Evolutionary conservation across 495 filamentous ascomycete genomes (phyloP), one percentile per base, ranked within the genome.

Genomic region (Tuber magnatum): DNA sequence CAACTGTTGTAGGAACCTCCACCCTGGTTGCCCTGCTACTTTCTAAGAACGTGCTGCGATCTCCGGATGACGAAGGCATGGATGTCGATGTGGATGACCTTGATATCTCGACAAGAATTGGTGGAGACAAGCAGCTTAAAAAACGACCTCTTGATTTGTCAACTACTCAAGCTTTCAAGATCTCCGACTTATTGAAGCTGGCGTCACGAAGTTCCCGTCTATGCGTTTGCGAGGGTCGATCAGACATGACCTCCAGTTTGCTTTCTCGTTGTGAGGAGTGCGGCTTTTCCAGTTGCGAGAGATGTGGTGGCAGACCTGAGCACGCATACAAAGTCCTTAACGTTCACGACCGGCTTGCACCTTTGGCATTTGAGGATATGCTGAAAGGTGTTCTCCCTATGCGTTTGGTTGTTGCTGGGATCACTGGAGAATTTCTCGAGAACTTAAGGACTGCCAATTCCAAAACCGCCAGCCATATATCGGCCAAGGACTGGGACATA

Each of bases 1-100:
- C 90, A 5, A 91, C 93, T 0, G 90, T 93, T 12, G 89, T 94
- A 8, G 90, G 91, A 1, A 85, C 88, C 5, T 87, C 88, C 1
- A 86, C 92, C 10, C 75, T 92, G 1, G 78, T 87, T 28, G 86
- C 87, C 0, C 80, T 92, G 39, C 87, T 89, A 35, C 48, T 77
- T 32, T 61, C 70, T 38, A 75, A 70, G 69, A 70, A 82, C 39
- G n/a, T 48, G 46, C 69, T 80, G 22, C 76, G 72, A 39, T 68
- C 74, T 42, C 74, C 70, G 71, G 74, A 81, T 32, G 65, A 81
- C 16, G 79, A 81, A 61, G 73, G 68, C 28, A 80, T 83, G 77
- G 80, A 80, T 51, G 22, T 82, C 39, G 76, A 78, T 20, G 61
- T 78, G 35, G 68, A 77, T 39, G 72, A 77, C 51, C 68, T 76